Base-by-base conservation (phyloP, 371 early-diverging fungal species). In the Syncephalis plumigaleata region DNA sequence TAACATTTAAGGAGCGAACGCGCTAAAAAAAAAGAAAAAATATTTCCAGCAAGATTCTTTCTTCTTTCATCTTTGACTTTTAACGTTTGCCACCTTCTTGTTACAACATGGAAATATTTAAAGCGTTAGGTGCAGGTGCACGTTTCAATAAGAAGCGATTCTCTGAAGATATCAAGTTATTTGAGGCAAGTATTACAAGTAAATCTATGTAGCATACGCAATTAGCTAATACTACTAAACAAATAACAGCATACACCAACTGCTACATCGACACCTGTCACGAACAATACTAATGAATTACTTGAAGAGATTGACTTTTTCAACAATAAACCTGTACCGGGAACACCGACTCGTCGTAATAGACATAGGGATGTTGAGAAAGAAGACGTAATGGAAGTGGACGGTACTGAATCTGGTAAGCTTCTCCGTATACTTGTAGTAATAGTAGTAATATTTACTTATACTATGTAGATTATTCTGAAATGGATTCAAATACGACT, bases 21-120 rank as follows among this genome's bases (percentile, higher is more conserved):
- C n/a, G n/a, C n/a, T n/a, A n/a, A n/a, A n/a, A n/a, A n/a, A n/a
- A n/a, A n/a, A n/a, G n/a, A n/a, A n/a, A n/a, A n/a, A n/a, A n/a
- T n/a, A n/a, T n/a, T n/a, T n/a, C n/a, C n/a, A n/a, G n/a, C n/a
- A n/a, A n/a, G n/a, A n/a, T n/a, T n/a, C n/a, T n/a, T n/a, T n/a
- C n/a, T n/a, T n/a, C n/a, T n/a, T n/a, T n/a, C n/a, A n/a, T n/a
- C n/a, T n/a, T n/a, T n/a, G n/a, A n/a, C n/a, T n/a, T n/a, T n/a
- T n/a, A n/a, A n/a, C n/a, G n/a, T n/a, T n/a, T n/a, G n/a, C n/a
- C n/a, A n/a, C n/a, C n/a, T n/a, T n/a, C n/a, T n/a, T n/a, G n/a
- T n/a, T n/a, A n/a, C n/a, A n/a, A n/a, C n/a, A 79, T 79, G 81
- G 87, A 88, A 64, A 59, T 87, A 46, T 88, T 91, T 67, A 68